Evolutionary conservation across 2,329 filamentous ascomycete genomes (phyloP).

Genomic region (Lachnellula cervina): DNA sequence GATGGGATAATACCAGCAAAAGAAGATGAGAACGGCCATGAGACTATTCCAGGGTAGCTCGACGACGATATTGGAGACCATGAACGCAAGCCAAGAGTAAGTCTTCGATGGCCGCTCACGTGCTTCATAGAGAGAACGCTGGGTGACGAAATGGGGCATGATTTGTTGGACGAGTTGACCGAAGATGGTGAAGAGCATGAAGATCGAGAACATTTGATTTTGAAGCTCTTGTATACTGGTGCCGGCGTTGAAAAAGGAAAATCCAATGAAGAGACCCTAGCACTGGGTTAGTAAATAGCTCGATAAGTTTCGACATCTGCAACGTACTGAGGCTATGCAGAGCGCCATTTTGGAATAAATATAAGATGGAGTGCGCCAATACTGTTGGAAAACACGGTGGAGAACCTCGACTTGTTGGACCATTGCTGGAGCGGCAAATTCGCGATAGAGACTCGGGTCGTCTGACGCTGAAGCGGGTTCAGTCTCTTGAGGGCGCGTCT

Average conservation of each 20-base stretch:
- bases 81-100: constrained; percentile 63
- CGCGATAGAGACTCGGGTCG: constrained; percentile 46
- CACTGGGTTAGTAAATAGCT: not conserved
- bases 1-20: constrained; percentile 80
- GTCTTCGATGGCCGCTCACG: constrained; percentile 72
- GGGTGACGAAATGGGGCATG: constrained; percentile 56
- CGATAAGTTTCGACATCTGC: not conserved
- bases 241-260: constrained; percentile 62
- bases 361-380: constrained; percentile 64
- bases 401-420: constrained; percentile 51
- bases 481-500: constrained; percentile 35
- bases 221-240: constrained; percentile 57
- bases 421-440: constrained; percentile 57
- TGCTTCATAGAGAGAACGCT: constrained; percentile 52
- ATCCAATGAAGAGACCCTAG: constrained; percentile 56
- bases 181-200: constrained; percentile 68
- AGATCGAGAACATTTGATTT: constrained; percentile 66
- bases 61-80: constrained; percentile 68
- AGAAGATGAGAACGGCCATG: constrained; percentile 67
- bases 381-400: constrained; percentile 54
- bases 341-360: constrained; percentile 26
- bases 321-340: constrained; percentile 43
- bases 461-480: constrained; percentile 20
- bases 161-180: constrained; percentile 71
- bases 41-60: constrained; percentile 79